Percentiles rank a stretch among this genome's conserved stretches.
phyloP scores from a whole-genome alignment of 1,284 basidiomycete species.

The Coniferiporia sulphurascens region DNA sequence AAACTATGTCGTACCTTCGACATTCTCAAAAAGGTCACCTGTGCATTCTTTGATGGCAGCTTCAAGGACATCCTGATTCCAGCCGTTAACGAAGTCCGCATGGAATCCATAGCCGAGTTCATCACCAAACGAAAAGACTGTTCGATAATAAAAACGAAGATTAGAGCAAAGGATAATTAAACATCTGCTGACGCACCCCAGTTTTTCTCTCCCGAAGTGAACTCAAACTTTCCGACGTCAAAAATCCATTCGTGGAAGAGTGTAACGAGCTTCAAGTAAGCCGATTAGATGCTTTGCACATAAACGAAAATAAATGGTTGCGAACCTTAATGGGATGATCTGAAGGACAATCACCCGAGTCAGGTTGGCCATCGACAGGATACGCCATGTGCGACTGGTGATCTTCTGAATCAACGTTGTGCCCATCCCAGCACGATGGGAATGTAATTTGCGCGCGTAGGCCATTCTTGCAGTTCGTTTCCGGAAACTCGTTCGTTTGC shows the following conservation, averaged over 20 bases:
- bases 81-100: conserved; percentile 32
- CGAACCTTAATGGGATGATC: conserved; percentile 24
- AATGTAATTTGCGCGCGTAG: conserved; percentile 42
- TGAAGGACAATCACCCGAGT: conserved; percentile 28
- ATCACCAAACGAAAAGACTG: conserved; percentile 29
- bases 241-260: conserved; percentile 18
- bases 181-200: conserved; percentile 6
- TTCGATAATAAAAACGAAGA: no score
- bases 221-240: conserved; percentile 14
- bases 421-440: conserved; percentile 39
- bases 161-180: not conserved
- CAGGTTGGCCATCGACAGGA: conserved; percentile 35
- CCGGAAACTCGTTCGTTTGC: conserved; percentile 28
- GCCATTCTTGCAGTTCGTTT: conserved; percentile 34
- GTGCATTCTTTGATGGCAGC: conserved; percentile 28
- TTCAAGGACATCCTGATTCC: conserved; percentile 28
- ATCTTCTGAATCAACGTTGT: conserved; percentile 37
- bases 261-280: conserved; percentile 1
- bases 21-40: conserved; percentile 20
- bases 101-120: conserved; percentile 29
- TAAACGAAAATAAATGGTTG: not conserved
- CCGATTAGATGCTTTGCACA: not conserved
- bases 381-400: conserved; percentile 32
- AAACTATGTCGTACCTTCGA: conserved; percentile 24
- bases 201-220: conserved; percentile 12